These are phyloP conservation scores for Claviceps sp. DNA, from an alignment of 2,329 filamentous ascomycete genomes.

Conservation along the genomic window DNA sequence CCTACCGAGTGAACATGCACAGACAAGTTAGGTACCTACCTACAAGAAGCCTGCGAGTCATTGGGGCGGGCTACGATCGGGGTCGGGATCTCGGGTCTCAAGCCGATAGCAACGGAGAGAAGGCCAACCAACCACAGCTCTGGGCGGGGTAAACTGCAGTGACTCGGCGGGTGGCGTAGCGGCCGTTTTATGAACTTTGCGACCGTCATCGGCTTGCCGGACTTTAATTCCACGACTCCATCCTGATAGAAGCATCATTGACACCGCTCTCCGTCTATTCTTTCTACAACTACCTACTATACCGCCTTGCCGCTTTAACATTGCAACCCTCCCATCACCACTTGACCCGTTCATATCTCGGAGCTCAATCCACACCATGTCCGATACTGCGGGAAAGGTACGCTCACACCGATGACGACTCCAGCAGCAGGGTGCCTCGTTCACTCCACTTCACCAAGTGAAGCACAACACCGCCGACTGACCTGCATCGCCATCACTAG, in stretches of 20 bases:
- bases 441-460: slow-evolving; percentile 1
- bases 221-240: background rate
- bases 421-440: slow-evolving; percentile 2
- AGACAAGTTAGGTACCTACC: no score
- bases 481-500: slow-evolving; percentile 30
- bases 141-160: no score
- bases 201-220: background rate
- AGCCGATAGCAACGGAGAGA: background rate
- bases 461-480: slow-evolving; percentile 3
- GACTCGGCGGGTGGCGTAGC: no score
- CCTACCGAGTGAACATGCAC: no score
- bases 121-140: background rate
- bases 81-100: background rate
- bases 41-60: no score
- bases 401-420: slow-evolving; percentile 1
- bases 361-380: slow-evolving; percentile 2
- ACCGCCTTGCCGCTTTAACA: no score
- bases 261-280: background rate
- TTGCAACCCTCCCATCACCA: no score
- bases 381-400: slow-evolving; percentile 7
- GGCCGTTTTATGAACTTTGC: no score
- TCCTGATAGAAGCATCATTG: background rate
- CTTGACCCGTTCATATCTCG: background rate
- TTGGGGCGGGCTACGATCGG: no score
- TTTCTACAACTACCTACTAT: background rate